Conservation (phyloP, 306 rosid species). For the Corylus americana region DNA sequence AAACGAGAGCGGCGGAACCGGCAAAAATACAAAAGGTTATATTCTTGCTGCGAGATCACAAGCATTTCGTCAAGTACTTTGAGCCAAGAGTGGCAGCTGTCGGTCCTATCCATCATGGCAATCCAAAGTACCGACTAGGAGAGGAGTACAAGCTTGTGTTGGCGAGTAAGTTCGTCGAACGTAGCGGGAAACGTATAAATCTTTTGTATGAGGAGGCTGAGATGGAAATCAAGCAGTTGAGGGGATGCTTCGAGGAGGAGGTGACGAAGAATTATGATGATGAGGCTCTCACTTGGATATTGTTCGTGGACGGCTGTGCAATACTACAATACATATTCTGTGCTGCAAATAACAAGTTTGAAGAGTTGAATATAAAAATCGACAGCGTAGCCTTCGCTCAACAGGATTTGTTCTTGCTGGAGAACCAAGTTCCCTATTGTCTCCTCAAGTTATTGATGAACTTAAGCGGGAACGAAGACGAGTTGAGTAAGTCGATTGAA, state of each 20-base stretch:
- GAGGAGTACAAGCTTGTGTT: neutral
- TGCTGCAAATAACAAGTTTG: rapidly evolving
- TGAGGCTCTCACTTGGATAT: constrained; percentile 10
- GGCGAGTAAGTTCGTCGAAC: neutral
- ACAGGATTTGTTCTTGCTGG: constrained; percentile 34
- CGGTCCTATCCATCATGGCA: constrained; percentile 27
- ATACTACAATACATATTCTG: neutral
- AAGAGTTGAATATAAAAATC: neutral
- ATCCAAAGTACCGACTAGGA: neutral
- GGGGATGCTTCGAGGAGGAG: constrained; percentile 13
- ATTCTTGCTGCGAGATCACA: too few species aligned
- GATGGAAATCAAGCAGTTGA: neutral
- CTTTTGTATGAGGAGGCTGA: neutral
- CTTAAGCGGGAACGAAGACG: neutral
- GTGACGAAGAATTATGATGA: neutral
- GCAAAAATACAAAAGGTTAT: too few species aligned
- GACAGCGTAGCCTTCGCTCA: constrained; percentile 2
- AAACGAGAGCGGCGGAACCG: too few species aligned
- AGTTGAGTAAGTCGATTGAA: neutral
- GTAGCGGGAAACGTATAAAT: neutral
- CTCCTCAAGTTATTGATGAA: constrained; percentile 17
- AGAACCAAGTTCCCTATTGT: constrained; percentile 31
- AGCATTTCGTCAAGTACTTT: neutral
- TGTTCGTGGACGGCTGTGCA: constrained; percentile 30
- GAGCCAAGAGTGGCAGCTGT: constrained; percentile 21